Evolutionary conservation across 495 filamentous ascomycete species (phyloP).

Genomic region (Hyaloscypha finlandica): DNA sequence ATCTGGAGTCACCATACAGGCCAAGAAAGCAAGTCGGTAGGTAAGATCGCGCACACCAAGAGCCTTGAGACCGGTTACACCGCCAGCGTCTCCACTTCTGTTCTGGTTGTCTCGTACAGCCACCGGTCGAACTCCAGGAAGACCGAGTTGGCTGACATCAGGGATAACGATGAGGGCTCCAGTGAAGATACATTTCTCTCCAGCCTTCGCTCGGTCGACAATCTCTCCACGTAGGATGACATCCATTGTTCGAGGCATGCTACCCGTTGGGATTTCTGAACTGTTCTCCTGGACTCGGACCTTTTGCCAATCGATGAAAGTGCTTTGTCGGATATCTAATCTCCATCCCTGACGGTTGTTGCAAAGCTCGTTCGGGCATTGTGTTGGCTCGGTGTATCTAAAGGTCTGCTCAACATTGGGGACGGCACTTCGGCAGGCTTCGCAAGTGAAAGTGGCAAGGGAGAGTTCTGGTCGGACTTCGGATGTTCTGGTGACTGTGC

Average conservation of each 20-base stretch:
- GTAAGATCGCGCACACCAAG: constrained; percentile 94
- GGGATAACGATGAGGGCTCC: constrained; percentile 95
- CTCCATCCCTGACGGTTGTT: constrained; percentile 89
- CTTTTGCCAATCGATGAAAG: constrained; percentile 99
- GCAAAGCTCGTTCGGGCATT: constrained; percentile 93
- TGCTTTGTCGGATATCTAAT: constrained; percentile 93
- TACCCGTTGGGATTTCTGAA: constrained; percentile 96
- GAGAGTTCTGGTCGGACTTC: constrained; percentile 94
- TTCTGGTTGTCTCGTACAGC: constrained; percentile 81
- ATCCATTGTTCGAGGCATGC: constrained; percentile 98
- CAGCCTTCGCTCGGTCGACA: constrained; percentile 94
- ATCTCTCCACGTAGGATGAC: constrained; percentile 97
- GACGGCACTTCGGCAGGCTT: constrained; percentile 76
- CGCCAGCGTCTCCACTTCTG: constrained; percentile 72
- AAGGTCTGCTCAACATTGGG: constrained; percentile 97
- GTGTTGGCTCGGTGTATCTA: constrained; percentile 92
- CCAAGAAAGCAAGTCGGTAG: constrained; percentile 94
- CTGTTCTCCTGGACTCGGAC: constrained; percentile 97
- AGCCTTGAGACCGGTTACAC: constrained; percentile 86
- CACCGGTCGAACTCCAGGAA: constrained; percentile 82
- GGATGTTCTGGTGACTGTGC: constrained; percentile 93
- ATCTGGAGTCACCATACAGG: constrained; percentile 96
- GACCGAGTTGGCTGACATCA: constrained; percentile 91
- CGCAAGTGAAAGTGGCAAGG: constrained; percentile 89
- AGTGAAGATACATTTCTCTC: constrained; percentile 97